Evolutionary conservation across 2,329 filamentous ascomycete genomes (phyloP).

Genomic region (Pseudocercospora fuligena): DNA sequence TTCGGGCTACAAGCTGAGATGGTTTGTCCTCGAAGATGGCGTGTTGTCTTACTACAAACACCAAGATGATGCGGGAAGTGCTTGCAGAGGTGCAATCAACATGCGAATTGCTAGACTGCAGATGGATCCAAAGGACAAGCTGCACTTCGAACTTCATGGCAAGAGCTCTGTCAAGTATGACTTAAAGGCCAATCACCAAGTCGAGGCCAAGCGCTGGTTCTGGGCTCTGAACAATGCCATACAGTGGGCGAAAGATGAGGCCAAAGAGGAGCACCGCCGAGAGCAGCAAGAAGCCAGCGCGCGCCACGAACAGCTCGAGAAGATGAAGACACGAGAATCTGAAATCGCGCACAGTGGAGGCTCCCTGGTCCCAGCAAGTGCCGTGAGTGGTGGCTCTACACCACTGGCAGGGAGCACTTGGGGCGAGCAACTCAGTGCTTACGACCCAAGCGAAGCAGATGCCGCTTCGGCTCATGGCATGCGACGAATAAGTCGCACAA

Average conservation of each 20-base stretch:
- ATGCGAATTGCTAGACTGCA: conserved; percentile 94
- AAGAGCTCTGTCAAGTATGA: conserved; percentile 99
- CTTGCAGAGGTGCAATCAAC: conserved; percentile 96
- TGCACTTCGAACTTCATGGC: conserved; percentile 94
- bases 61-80: conserved; percentile 94
- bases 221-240: conserved; percentile 99
- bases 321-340: conserved; percentile 44
- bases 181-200: conserved; percentile 95
- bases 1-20: conserved; percentile 92
- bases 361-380: conserved; percentile 46
- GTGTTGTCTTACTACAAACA: conserved; percentile 99
- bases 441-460: conserved; percentile 63
- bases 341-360: conserved; percentile 31
- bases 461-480: conserved; percentile 48
- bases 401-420: conserved; percentile 52
- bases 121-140: conserved; percentile 97
- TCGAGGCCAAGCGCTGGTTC: conserved; percentile 98
- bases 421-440: conserved; percentile 62
- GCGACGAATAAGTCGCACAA: conserved; percentile 56
- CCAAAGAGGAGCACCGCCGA: conserved; percentile 83
- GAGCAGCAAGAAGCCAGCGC: conserved; percentile 77
- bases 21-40: conserved; percentile 97
- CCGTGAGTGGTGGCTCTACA: conserved; percentile 48
- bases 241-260: conserved; percentile 97
- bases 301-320: conserved; percentile 72